Percentiles rank a stretch among this genome's conserved stretches.
Conservation (phyloP, 2,329 filamentous ascomycete genomes). For the Neurospora crassa region DNA sequence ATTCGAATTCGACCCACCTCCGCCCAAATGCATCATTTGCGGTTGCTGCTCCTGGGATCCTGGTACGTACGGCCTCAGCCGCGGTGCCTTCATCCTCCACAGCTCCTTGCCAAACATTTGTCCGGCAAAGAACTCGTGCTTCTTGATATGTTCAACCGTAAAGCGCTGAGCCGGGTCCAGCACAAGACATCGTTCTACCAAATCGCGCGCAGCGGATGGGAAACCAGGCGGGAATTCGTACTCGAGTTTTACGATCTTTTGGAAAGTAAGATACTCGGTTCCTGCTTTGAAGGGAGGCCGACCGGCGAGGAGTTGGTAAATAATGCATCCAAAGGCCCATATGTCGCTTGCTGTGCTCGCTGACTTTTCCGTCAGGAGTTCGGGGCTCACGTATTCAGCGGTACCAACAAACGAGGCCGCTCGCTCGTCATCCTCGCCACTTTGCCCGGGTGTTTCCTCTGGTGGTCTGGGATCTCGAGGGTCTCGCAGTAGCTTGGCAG, state of each 20-base stretch:
- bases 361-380: constrained; percentile 92
- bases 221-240: constrained; percentile 91
- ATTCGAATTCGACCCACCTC: constrained; percentile 25
- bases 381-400: constrained; percentile 95
- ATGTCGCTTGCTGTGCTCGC: constrained; percentile 96
- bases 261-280: constrained; percentile 95
- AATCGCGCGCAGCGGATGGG: constrained; percentile 72
- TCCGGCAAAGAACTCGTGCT: constrained; percentile 89
- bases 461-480: constrained; percentile 37
- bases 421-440: constrained; percentile 47
- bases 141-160: constrained; percentile 92
- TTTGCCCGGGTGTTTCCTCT: constrained; percentile 29
- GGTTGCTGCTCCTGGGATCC: constrained; percentile 64
- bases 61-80: constrained; percentile 74
- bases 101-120: constrained; percentile 73
- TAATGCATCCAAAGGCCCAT: constrained; percentile 97
- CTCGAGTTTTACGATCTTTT: constrained; percentile 91
- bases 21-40: constrained; percentile 64
- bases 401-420: constrained; percentile 96
- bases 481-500: constrained; percentile 79
- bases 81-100: constrained; percentile 85
- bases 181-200: constrained; percentile 84
- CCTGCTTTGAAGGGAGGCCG: constrained; percentile 91
- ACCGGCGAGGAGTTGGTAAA: constrained; percentile 94
- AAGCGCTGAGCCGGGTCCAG: constrained; percentile 76